Base-by-base conservation (phyloP, 768 basidiomycete species). In the Daedaleopsis nitida region DNA sequence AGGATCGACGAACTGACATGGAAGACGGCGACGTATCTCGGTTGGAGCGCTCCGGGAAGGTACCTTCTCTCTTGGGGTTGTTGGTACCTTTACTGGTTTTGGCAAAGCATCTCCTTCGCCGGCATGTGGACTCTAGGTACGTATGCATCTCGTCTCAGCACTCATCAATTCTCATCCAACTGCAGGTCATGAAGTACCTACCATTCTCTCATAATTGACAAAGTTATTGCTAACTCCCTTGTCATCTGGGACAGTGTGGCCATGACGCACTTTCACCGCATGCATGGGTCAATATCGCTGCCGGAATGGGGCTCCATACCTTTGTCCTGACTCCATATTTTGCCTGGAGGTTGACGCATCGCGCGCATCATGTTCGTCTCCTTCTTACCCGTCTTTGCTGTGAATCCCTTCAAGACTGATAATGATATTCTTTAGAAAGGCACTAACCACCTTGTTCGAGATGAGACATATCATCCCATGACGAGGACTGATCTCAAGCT, bases 241-340 rank as follows among this genome's bases (percentile, higher is more conserved):
- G n/a, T 50, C 16, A 19, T 32, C 16, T 50, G 34, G 45, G 21
- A 17, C 44, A 85, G 82, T 80, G 80, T 17, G 83, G 82, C 1
- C 83, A 84, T 59, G 77, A 78, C 50, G 78, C 81, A 8, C 72
- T 83, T 19, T 83, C 81, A 8, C 70, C 78, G 2, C 69, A 72
- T 55, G 59, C 67, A 5, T 65, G 66, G 57, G 66, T 79, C n/a
- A 82, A 81, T 66, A 62, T 71, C 27, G 59, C 73, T 9, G 57
- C 80, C 21, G 82, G 81, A 8, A 67, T 83, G 51, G 55, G 69
- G 8, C 73, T 81, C 14, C 81, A 82, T 66, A 77, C 78, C 1
- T 79, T 77, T 44, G 52, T 71, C 24, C 45, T 69, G 24, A 67
- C 66, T 0, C 69, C 69, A 1, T 70, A 68, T 51, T 67, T 62